Evolutionary conservation across 768 basidiomycete genomes (phyloP).

Genomic region (Imleria badia): DNA sequence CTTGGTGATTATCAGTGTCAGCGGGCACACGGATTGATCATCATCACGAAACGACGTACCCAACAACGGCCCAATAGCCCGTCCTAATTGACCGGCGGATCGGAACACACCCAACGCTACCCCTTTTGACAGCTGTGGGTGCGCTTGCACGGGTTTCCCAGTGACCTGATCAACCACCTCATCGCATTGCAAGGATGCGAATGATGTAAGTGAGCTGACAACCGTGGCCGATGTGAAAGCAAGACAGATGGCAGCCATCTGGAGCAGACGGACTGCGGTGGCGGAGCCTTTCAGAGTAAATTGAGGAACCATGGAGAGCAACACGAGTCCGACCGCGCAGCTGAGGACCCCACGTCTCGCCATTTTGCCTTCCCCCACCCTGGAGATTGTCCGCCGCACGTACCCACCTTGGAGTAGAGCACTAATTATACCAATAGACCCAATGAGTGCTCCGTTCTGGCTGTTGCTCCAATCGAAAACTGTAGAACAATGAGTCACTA

Average conservation of each 20-base stretch:
- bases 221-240: constrained; percentile 96
- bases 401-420: constrained; percentile 93
- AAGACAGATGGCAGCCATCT: constrained; percentile 76
- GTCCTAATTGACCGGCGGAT: constrained; percentile 91
- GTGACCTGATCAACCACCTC: constrained; percentile 60
- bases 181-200: constrained; percentile 89
- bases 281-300: constrained; percentile 42
- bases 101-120: constrained; percentile 83
- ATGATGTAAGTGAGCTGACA: constrained; percentile 88
- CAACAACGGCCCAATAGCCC: constrained; percentile 89
- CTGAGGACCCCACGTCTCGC: constrained; percentile 76
- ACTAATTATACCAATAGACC: constrained; percentile 86
- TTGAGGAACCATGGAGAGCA: constrained; percentile 71
- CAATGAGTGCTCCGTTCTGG: constrained; percentile 84
- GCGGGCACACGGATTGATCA: background rate
- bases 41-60: constrained; percentile 45
- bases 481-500: constrained; percentile 29
- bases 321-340: constrained; percentile 67
- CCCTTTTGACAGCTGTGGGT: constrained; percentile 78
- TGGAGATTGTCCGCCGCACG: constrained; percentile 77
- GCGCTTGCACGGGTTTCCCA: constrained; percentile 52
- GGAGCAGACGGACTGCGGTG: constrained; percentile 53
- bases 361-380: constrained; percentile 78
- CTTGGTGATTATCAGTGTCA: constrained; percentile 38
- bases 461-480: constrained; percentile 89